Conservation (phyloP, 2,329 filamentous ascomycete genomes). For the Neocatenulostroma microsporum region DNA sequence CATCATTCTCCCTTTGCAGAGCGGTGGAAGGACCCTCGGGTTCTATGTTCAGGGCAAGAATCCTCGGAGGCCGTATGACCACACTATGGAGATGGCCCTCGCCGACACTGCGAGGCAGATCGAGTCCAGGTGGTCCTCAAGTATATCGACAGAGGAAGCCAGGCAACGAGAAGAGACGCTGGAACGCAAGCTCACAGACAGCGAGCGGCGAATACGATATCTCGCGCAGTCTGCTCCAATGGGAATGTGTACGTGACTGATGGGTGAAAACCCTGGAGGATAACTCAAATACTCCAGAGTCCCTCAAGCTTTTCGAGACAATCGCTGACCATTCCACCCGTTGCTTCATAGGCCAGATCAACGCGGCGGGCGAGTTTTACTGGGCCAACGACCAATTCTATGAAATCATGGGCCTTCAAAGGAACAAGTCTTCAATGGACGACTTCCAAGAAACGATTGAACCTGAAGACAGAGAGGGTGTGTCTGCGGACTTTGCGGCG, state of each 20-base stretch:
- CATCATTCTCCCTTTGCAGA: slow-evolving; percentile 11
- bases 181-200: slow-evolving; percentile 14
- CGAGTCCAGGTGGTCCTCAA: slow-evolving; percentile 14
- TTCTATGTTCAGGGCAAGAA: slow-evolving; percentile 20
- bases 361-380: slow-evolving; percentile 25
- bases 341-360: too few species aligned
- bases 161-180: slow-evolving; percentile 9
- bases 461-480: too few species aligned
- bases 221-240: slow-evolving; percentile 35
- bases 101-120: slow-evolving; percentile 11
- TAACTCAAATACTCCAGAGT: too few species aligned
- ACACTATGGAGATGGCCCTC: slow-evolving; percentile 8
- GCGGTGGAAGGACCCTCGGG: slow-evolving; percentile 11
- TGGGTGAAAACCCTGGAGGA: too few species aligned
- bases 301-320: too few species aligned
- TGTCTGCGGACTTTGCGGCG: too few species aligned
- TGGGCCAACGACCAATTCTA: slow-evolving; percentile 33
- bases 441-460: too few species aligned
- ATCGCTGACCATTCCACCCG: too few species aligned
- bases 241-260: slow-evolving; percentile 25
- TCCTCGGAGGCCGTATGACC: slow-evolving; percentile 17
- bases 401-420: slow-evolving; percentile 19
- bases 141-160: slow-evolving; percentile 11
- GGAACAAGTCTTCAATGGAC: slow-evolving; percentile 11
- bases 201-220: slow-evolving; percentile 31